Evolutionary conservation across 768 basidiomycete species (phyloP).

Genomic region (Tylopilus sp.): DNA sequence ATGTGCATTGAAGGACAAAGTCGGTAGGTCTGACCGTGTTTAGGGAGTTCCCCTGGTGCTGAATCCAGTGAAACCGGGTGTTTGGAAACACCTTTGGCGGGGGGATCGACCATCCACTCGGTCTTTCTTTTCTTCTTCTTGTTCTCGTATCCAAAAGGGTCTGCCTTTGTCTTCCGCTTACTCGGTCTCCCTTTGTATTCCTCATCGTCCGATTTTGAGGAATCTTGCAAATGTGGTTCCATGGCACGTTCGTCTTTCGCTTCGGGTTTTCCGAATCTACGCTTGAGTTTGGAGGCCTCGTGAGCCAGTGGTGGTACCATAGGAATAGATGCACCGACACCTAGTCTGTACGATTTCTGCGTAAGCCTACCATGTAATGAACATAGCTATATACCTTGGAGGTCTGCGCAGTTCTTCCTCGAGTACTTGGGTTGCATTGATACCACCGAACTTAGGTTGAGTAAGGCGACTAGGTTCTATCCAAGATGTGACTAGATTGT

Average conservation of each 20-base stretch:
- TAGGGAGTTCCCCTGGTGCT: background rate
- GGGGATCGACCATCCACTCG: background rate
- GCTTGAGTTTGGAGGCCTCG: slow-evolving; percentile 61
- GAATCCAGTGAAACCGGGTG: background rate
- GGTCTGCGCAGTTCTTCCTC: slow-evolving; percentile 68
- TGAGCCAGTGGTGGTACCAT: slow-evolving; percentile 42
- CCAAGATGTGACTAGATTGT: slow-evolving; percentile 76
- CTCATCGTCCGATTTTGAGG: slow-evolving; percentile 42
- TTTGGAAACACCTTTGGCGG: background rate
- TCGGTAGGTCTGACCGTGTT: slow-evolving; percentile 11
- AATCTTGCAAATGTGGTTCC: slow-evolving; percentile 21
- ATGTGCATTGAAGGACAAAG: background rate
- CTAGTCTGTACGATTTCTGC: slow-evolving; percentile 46
- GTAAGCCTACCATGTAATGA: background rate
- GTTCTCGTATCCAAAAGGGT: slow-evolving; percentile 48
- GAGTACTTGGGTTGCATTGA: slow-evolving; percentile 50
- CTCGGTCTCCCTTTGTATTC: slow-evolving; percentile 54
- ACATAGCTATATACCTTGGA: slow-evolving; percentile 47
- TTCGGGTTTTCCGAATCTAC: slow-evolving; percentile 48
- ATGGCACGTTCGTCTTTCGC: slow-evolving; percentile 48
- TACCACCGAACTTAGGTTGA: slow-evolving; percentile 28
- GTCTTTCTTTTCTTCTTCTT: slow-evolving; percentile 46
- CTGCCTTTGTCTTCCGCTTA: slow-evolving; percentile 56
- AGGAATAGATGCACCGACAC: slow-evolving; percentile 67
- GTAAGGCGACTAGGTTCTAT: slow-evolving; percentile 52